Base-by-base conservation (phyloP, 768 basidiomycete species). In the Boletales sp. region DNA sequence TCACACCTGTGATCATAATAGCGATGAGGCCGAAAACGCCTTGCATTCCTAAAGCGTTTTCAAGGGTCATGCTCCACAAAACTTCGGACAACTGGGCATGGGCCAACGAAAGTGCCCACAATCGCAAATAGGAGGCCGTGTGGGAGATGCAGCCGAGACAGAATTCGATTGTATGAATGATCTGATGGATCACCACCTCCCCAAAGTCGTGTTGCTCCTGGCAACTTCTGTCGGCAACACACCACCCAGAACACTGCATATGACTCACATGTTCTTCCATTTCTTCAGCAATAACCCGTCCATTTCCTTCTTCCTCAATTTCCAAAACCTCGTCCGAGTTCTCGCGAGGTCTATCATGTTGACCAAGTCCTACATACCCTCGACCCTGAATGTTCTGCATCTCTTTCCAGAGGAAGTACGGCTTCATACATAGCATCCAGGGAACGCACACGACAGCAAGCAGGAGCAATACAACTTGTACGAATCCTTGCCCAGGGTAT, bases 111-210 rank as follows among this genome's bases (percentile, higher is more conserved):
- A 99, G 80, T 17, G 97, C 97, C 95, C 95, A 98, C 35, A 99
- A 77, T 65, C 95, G 88, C 42, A 93, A 81, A 69, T 90, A 91
- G 14, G 89, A 92, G 12, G 91, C 91, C 1, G 95, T 98, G 69
- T 97, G 95, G 55, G 95, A 98, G 62, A 97, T 97, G 69, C 95
- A 97, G 8, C 95, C 97, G 31, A 99, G 83, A 66, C 97, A 99
- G 72, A 98, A 99, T 73, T 99, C 97, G 70, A 99, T 97, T 21
- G 94, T 95, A 71, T 98, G 97, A 63, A 99, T 99, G 54, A 97
- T 77, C 69, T 99, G 97, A 71, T 99, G 95, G 52, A 98, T 90
- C 19, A 97, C 82, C 51, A 97, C 82, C 69, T 99, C 97, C 63
- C 93, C 76, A 69, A 97, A 91, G 63, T 97, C 93, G 66, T 94